phyloP scores from a whole-genome alignment of 2,329 filamentous ascomycete species.

The Fusarium proliferatum region DNA sequence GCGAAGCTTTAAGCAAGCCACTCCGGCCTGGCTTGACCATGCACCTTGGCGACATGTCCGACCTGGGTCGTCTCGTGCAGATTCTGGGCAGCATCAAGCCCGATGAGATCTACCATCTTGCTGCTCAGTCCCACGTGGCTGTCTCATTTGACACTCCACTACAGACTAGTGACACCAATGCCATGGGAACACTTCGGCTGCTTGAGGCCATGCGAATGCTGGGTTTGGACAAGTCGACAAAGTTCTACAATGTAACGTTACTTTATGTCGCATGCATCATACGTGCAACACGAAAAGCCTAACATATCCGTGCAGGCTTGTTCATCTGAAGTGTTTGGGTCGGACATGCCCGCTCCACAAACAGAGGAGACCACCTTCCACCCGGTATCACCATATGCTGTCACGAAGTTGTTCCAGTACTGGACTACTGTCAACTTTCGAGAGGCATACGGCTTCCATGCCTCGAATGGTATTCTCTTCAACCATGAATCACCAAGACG shows the following conservation, averaged over 20 bases:
- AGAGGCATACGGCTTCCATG: not conserved
- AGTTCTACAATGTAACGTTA: not conserved
- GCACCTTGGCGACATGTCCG: not conserved
- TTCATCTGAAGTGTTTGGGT: not conserved
- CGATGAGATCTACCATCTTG: slow-evolving; percentile 1
- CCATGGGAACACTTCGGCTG: not conserved
- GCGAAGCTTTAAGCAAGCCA: not conserved
- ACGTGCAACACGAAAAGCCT: not conserved
- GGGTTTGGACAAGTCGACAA: not conserved
- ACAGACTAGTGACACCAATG: not conserved
- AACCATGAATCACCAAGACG: slow-evolving; percentile 1
- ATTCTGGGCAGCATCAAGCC: not conserved
- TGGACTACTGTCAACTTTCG: not conserved
- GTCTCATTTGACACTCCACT: not conserved
- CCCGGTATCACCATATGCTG: not conserved
- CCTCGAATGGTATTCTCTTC: not conserved
- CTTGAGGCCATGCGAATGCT: not conserved
- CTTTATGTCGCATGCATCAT: not conserved
- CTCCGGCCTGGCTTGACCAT: not conserved
- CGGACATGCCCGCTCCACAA: not conserved
- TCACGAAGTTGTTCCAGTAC: not conserved
- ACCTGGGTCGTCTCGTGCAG: not conserved
- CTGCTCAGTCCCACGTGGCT: not conserved
- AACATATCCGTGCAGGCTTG: not conserved
- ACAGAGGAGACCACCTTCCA: not conserved